These are phyloP conservation scores for Fusarium paranaense DNA, from an alignment of 2,329 filamentous ascomycete species.

Conservation along the genomic window DNA sequence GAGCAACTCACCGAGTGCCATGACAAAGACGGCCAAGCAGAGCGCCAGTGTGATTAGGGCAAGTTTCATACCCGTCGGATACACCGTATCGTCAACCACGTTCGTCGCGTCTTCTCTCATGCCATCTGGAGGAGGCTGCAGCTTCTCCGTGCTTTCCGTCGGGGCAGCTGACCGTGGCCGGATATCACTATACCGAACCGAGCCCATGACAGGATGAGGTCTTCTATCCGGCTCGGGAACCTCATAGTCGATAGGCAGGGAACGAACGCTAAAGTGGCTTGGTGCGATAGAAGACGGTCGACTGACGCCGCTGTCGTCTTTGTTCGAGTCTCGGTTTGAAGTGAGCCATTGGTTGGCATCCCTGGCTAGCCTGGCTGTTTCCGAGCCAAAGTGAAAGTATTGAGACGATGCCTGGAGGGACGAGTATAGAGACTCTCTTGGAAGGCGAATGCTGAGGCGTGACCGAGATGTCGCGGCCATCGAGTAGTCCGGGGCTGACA, in stretches of 20 bases:
- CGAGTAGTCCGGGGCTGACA: slow-evolving; percentile 45
- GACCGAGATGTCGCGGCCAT: slow-evolving; percentile 39
- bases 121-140: slow-evolving; percentile 13
- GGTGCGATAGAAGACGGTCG: slow-evolving; percentile 39
- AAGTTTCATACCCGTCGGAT: slow-evolving; percentile 44
- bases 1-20: slow-evolving; percentile 50
- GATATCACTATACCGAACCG: slow-evolving; percentile 37
- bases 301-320: slow-evolving; percentile 39
- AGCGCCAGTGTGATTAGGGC: slow-evolving; percentile 52
- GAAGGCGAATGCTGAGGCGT: slow-evolving; percentile 42
- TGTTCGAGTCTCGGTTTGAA: slow-evolving; percentile 16
- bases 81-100: slow-evolving; percentile 24
- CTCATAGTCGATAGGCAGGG: slow-evolving; percentile 29
- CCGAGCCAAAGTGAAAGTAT: slow-evolving; percentile 40
- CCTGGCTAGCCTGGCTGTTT: slow-evolving; percentile 34
- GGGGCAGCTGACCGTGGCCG: slow-evolving; percentile 32
- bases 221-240: slow-evolving; percentile 23
- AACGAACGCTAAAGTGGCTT: slow-evolving; percentile 38
- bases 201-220: slow-evolving; percentile 38
- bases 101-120: background rate
- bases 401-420: slow-evolving; percentile 40
- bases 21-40: slow-evolving; percentile 54
- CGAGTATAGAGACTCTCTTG: slow-evolving; percentile 40
- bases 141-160: slow-evolving; percentile 46
- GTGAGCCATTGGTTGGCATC: slow-evolving; percentile 42